Percentiles rank a stretch among this genome's conserved stretches.
Conservation (phyloP, 768 basidiomycete genomes). For the Podaxis sp. region DNA sequence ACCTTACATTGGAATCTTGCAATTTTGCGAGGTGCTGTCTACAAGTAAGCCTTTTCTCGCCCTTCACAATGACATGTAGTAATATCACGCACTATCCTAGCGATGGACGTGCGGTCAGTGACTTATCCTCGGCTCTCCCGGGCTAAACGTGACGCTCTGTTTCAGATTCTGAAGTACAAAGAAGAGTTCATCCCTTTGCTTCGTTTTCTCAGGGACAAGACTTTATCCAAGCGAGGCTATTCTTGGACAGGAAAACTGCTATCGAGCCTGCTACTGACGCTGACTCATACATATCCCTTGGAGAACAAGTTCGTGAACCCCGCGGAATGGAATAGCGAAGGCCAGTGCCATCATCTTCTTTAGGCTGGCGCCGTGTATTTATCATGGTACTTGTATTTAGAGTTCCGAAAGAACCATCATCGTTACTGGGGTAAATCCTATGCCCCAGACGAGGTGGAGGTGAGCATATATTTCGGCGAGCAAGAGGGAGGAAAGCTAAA, state of each 20-base stretch:
- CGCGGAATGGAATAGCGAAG: constrained; percentile 71
- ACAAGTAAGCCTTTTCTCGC: constrained; percentile 52
- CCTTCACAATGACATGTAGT: constrained; percentile 8
- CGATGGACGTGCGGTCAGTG: constrained; percentile 61
- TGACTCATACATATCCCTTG: constrained; percentile 78
- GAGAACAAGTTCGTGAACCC: constrained; percentile 83
- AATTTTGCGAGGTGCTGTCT: constrained; percentile 76
- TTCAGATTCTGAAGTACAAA: constrained; percentile 65
- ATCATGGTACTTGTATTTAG: constrained; percentile 32
- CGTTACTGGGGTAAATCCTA: constrained; percentile 82
- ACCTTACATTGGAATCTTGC: constrained; percentile 88
- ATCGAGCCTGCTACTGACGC: constrained; percentile 66
- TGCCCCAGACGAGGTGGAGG: constrained; percentile 65
- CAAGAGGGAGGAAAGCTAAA: neutral
- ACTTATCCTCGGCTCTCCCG: neutral
- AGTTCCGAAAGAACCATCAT: constrained; percentile 70
- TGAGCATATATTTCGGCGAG: constrained; percentile 28
- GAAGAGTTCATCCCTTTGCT: constrained; percentile 62
- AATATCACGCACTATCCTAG: constrained; percentile 25
- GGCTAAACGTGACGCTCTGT: constrained; percentile 9
- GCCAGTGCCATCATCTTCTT: constrained; percentile 33
- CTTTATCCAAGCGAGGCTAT: constrained; percentile 79
- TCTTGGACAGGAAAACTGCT: constrained; percentile 80
- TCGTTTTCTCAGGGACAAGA: constrained; percentile 63
- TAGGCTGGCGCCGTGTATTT: neutral